These are phyloP conservation scores for Rheum nobile DNA, from an alignment of 148 eudicot genomes.

Conservation along the genomic window DNA sequence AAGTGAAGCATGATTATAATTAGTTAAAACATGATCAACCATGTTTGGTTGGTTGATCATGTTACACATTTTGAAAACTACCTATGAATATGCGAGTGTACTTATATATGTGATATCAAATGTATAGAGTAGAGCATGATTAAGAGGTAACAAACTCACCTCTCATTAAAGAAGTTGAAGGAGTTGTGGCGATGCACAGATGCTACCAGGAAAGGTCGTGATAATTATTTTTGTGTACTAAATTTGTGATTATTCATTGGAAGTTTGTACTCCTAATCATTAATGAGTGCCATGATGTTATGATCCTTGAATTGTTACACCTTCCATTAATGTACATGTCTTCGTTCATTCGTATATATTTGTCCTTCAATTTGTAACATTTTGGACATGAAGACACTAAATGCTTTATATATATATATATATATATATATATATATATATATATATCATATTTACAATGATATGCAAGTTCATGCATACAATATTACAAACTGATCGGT, in stretches of 20 bases:
- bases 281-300: neutral
- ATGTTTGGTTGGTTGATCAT: no score
- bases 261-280: neutral
- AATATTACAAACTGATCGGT: neutral
- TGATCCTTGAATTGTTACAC: neutral
- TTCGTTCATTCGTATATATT: no score
- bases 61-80: no score
- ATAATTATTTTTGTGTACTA: neutral
- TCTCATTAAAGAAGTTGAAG: no score
- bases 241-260: neutral
- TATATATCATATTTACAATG: neutral
- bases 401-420: neutral
- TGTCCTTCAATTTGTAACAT: no score
- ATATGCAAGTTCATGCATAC: neutral
- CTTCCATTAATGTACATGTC: no score
- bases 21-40: neutral
- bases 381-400: no score
- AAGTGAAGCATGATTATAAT: no score
- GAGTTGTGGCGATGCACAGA: neutral
- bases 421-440: neutral
- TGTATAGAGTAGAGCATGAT: no score
- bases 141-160: no score
- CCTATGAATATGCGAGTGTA: conserved; percentile 76
- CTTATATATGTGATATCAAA: no score
- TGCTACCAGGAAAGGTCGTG: neutral